Percentiles rank a stretch among this genome's conserved stretches.
phyloP scores from a whole-genome alignment of 2,329 filamentous ascomycete species.

The Ascochyta fabae region DNA sequence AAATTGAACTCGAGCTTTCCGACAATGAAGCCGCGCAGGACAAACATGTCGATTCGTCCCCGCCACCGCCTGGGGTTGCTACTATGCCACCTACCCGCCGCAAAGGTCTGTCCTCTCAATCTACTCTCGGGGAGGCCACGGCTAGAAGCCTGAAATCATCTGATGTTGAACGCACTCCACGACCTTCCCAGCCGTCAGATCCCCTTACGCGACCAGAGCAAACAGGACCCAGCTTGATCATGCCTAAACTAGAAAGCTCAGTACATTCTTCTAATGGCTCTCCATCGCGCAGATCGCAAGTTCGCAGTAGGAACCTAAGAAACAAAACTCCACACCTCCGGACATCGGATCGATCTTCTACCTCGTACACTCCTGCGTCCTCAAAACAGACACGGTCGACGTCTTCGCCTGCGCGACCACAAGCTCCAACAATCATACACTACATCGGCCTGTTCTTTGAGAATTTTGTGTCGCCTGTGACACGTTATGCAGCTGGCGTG shows the following conservation, averaged over 20 bases:
- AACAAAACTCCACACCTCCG: conserved; percentile 11
- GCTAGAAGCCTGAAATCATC: conserved; percentile 16
- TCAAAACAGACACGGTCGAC: neutral
- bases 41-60: conserved; percentile 17
- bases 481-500: conserved; percentile 62
- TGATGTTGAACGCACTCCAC: conserved; percentile 8
- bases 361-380: neutral
- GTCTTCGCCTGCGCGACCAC: conserved; percentile 5
- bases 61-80: conserved; percentile 17
- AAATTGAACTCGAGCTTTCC: conserved; percentile 32
- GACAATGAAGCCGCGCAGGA: conserved; percentile 29
- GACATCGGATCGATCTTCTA: conserved; percentile 9
- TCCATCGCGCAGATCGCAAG: conserved; percentile 30
- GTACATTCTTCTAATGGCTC: conserved; percentile 29
- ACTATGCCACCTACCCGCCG: conserved; percentile 13
- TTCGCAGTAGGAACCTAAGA: conserved; percentile 22
- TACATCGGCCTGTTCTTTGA: conserved; percentile 40
- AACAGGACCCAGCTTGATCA: conserved; percentile 51
- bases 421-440: conserved; percentile 27
- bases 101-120: conserved; percentile 8
- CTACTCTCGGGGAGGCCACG: conserved; percentile 14
- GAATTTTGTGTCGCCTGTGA: conserved; percentile 43
- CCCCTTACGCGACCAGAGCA: conserved; percentile 26
- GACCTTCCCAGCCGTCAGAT: conserved; percentile 18
- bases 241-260: conserved; percentile 47